Evolutionary conservation across 192 early-diverging fungal genomes (phyloP), one percentile per base, ranked within the genome.

Genomic region (Coemansia guatemalensis): DNA sequence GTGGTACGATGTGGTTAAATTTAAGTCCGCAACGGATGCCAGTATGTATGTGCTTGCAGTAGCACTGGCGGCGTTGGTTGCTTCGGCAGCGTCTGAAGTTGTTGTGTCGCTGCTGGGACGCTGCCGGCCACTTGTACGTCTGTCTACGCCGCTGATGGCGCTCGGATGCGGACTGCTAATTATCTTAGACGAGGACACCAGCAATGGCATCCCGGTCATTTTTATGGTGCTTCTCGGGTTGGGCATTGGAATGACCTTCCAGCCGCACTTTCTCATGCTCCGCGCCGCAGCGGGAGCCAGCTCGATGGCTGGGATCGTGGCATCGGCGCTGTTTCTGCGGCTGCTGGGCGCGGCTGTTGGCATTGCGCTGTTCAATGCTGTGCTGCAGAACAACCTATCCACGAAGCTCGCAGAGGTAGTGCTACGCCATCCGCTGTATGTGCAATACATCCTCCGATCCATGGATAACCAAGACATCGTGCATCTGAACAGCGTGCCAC

Each of bases 1-100:
- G 23, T 94, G 84, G 68, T 94, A 90, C 68, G 86, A 91, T 56
- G 51, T 58, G 7, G 68, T 80, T 65, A 70, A 74, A 50, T 30
- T 33, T 26, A 64, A 60, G 52, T 67, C 64, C 3, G 20, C 62
- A 0, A n/a, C 33, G 21, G 63, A n/a, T 32, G 48, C 58, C 8
- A 55, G 68, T 12, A 25, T 53, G 4, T 65, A 67, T 44, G 8
- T 74, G 27, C 68, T 80, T 9, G 53, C 71, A 0, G 25, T 66
- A 23, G 55, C 56, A 3, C 51, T 69, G 5, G 26, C 30, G 20
- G 67, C 67, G 6, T 41, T 63, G 59, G 65, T 63, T 1, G 22
- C 48, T 4, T 61, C 70, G 0, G 8, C 64, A n/a, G 48, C 25
- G 1, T 58, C 60, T 7, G 62, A 63, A 21, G 14, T 41, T 2